Base-by-base conservation (phyloP, 441 rosid species). In the Cnidoscolus chayamansa region DNA sequence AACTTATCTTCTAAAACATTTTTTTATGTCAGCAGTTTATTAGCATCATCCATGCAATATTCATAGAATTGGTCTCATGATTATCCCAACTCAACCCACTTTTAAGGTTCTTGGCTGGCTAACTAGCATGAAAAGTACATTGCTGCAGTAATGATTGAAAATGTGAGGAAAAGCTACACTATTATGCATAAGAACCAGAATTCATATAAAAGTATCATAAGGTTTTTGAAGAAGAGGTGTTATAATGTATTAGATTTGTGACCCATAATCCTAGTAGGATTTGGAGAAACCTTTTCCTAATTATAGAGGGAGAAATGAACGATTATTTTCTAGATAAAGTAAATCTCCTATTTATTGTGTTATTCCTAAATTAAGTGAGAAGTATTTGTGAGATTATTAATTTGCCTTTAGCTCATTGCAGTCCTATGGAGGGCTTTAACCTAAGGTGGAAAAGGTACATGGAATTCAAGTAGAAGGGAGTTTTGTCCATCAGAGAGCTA, bases 51-150 rank as follows among this genome's bases (percentile, higher is more conserved):
- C 53, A 49, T 49, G n/a, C 17, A 50, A 13, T 30, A 56, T 56
- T 56, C 10, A 56, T 56, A 8, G 60, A 30, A 9, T n/a, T 53
- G 17, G 10, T 32, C 10, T 32, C 19, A 61, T 16, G 43, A 16
- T 32, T 32, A 7, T 37, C 16, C 17, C 47, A 61, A 61, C 19
- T 16, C 7, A 32, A 61, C 19, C 65, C 47, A 35, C 47, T 11
- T 13, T 61, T 16, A 59, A 59, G 63, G 16, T 12, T 40, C 63
- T 59, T 30, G 63, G 63, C 63, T 59, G 25, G 58, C 30, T 40
- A 4, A 40, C 6, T 40, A 40, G 7, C 0, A 25, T 17, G 25
- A 12, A 1, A 6, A 61, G 35, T n/a, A 61, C 1, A 16, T 35
- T 61, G 10, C 65, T 32, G 43, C 16, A 61, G 1, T 15, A 32